Percentiles rank a stretch among this genome's conserved stretches.
Conservation (phyloP, 139 green algal species). For the Axilococcus clingmanii region DNA sequence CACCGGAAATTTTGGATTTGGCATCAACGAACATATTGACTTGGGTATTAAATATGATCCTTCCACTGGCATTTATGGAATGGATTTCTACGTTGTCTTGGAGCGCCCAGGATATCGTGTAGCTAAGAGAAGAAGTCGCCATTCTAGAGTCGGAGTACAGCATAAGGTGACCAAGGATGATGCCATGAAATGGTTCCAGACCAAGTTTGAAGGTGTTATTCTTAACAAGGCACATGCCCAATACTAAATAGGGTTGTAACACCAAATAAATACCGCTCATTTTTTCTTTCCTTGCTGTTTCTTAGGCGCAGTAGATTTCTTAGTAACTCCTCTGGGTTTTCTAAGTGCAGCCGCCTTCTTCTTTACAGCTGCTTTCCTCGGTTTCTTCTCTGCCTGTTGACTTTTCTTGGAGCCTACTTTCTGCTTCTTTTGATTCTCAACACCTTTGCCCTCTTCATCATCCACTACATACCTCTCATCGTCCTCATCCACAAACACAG, state of each 20-base stretch:
- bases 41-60: conserved; percentile 99
- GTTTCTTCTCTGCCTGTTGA: no score
- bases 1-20: conserved; percentile 94
- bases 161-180: conserved; percentile 96
- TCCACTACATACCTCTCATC: not conserved
- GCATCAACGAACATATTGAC: conserved; percentile 98
- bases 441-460: conserved; percentile 10
- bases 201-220: conserved; percentile 53
- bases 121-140: conserved; percentile 50
- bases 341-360: no score
- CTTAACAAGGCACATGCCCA: conserved; percentile 41
- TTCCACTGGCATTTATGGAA: conserved; percentile 98
- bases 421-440: no score
- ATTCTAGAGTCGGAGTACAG: conserved; percentile 54
- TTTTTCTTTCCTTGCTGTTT: no score
- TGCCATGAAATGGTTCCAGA: conserved; percentile 87
- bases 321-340: no score
- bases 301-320: no score
- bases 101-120: conserved; percentile 95
- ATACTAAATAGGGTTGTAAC: conserved; percentile 4
- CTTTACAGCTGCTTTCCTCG: no score
- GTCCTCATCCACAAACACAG: not conserved
- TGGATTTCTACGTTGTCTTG: conserved; percentile 99
- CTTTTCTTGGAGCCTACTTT: no score
- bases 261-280: no score